Base-by-base conservation (phyloP, 2,329 filamentous ascomycete species). In the Colletotrichum australisinense region DNA sequence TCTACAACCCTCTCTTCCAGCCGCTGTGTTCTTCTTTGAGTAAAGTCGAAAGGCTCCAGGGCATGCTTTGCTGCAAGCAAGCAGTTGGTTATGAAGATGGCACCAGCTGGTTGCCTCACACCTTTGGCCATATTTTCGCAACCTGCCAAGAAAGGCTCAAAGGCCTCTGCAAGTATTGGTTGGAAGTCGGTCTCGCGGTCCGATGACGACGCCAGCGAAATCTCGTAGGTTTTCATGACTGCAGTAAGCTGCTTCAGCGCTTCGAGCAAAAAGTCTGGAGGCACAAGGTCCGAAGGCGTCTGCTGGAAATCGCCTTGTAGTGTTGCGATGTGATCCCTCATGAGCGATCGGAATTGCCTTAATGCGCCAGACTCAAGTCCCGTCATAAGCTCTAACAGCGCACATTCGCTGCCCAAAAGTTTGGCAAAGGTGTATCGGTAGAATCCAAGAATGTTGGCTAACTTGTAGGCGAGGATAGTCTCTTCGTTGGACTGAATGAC, bases 401-500 rank as follows among this genome's bases (percentile, higher is more conserved):
- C 86, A 0, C 94, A 94, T 12, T 92, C 87, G 2, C 87, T 78
- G 2, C 94, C 93, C 0, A 98, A 86, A 0, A 98, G 87, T 77
- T 93, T 96, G 19, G 91, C 85, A 80, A 98, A 98, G 1, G 95
- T 98, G 74, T 91, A 88, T 35, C 91, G 92, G 83, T 99, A 99
- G 83, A 99, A 99, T 53, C 91, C 92, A 55, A 98, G 88, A 1
- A 99, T 86, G 77, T 97, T 98, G 12, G 94, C 92, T 53, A 98
- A 91, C 80, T 95, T 97, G 85, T 98, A 99, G 42, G 95, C 93
- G 62, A 95, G 86, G 24, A 97, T 94, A 0, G 93, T 93, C 72
- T 98, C 95, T 77, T 98, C 95, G 80, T 98, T 96, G 74, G 93
- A 94, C 78, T 97, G 95, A 19, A 98, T 93, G 24, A 97, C 94